Evolutionary conservation across 139 green algal genomes (phyloP), one percentile per base, ranked within the genome.

Genomic region (Limnomonas spitsbergensis): DNA sequence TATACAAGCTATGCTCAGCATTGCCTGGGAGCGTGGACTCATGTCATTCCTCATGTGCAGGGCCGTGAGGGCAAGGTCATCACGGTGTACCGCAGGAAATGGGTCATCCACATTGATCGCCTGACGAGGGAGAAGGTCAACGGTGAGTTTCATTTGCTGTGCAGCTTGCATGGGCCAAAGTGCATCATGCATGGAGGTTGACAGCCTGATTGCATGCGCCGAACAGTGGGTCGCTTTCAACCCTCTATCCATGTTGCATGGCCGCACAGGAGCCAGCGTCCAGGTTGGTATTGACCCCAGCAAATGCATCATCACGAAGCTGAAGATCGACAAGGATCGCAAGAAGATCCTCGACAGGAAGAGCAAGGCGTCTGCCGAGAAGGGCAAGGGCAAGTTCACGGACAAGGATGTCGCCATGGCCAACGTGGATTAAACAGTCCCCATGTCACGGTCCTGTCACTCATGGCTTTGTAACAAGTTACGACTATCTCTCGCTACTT

Each of bases 311-410:
- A 95, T 99, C 85, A 99, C 94, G 69, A 99, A 99, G 92, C 86
- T 99, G 39, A 99, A 99, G 92, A 81, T 99, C 36, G 96, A 99
- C 90, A 99, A 99, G 90, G 94, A 99, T 89, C 88, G 94, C 76
- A 96, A 94, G 82, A 83, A 81, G 6, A 83, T 99, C 67, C 87
- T 99, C 36, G 95, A 98, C 75, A 87, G 96, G 78, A 98, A 98
- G 92, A 85, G 86, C 66, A 86, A 90, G 86, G 76, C 82, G 34
- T 80, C 83, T 47, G 92, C 86, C 35, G 90, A 95, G 71, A 98
- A 98, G 93, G 90, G 88, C 87, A 98, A 95, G 88, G 93, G 93
- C 88, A 97, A 97, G 88, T 96, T 95, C 89, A 91, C 87, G 32
- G 92, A 95, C 83, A 66, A 82, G 40, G 93, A 97, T 86, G 89